phyloP scores from a whole-genome alignment of 371 early-diverging fungal genomes.

The Syncephalastrum contaminatum region DNA sequence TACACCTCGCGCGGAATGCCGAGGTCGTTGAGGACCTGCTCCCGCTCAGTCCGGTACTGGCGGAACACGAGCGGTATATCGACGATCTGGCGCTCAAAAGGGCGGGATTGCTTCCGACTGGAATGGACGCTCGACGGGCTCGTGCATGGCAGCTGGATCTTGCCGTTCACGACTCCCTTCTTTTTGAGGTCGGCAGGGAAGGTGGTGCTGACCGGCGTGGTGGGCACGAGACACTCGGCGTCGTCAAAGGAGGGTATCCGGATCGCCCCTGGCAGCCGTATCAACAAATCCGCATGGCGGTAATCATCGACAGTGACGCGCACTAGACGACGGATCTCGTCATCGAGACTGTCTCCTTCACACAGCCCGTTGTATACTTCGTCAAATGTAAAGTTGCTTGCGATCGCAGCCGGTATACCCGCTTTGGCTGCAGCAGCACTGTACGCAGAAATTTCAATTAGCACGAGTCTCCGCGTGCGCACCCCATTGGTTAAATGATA shows the following conservation, averaged over 20 bases:
- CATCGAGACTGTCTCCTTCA: slow-evolving; percentile 53
- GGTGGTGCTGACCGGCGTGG: slow-evolving; percentile 21
- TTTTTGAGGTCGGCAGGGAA: slow-evolving; percentile 8
- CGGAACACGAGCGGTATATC: slow-evolving; percentile 69
- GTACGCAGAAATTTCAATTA: slow-evolving; percentile 6
- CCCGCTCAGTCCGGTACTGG: slow-evolving; percentile 44
- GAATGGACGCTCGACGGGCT: slow-evolving; percentile 31
- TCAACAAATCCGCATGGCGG: slow-evolving; percentile 54
- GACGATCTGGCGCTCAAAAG: slow-evolving; percentile 39
- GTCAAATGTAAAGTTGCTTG: slow-evolving; percentile 82
- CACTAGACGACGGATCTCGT: slow-evolving; percentile 51
- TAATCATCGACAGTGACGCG: slow-evolving; percentile 55
- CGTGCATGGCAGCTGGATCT: slow-evolving; percentile 34
- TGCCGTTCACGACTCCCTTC: slow-evolving; percentile 48
- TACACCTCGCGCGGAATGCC: slow-evolving; percentile 61
- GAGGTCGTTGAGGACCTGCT: slow-evolving; percentile 51
- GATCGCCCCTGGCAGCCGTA: slow-evolving; percentile 72
- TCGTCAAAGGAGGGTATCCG: slow-evolving; percentile 66
- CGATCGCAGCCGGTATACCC: slow-evolving; percentile 64
- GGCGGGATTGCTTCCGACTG: slow-evolving; percentile 1
- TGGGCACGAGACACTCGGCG: slow-evolving; percentile 33
- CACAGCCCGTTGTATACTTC: slow-evolving; percentile 66
- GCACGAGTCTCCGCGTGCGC: background rate
- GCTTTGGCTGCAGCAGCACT: slow-evolving; percentile 60
- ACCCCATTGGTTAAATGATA: background rate